Percentiles rank a stretch among this genome's conserved stretches.
Evolutionary conservation across 192 early-diverging fungal genomes (phyloP).

Genomic region (Podila horticola): DNA sequence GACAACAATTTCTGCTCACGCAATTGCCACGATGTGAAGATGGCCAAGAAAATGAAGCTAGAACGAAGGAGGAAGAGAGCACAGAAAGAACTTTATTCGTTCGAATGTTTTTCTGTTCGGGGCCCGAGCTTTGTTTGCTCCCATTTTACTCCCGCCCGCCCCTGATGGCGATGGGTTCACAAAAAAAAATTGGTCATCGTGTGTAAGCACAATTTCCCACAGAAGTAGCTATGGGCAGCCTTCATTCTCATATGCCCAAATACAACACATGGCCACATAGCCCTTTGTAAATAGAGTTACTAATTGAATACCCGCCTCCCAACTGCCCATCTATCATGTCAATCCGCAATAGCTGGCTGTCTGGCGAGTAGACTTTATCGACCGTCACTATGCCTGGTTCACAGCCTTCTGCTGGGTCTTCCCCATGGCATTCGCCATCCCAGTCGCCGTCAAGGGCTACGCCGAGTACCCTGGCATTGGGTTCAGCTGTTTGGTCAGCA

Average conservation of each 20-base stretch:
- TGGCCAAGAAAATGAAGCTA: no score
- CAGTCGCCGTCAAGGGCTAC: constrained; percentile 28
- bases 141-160: no score
- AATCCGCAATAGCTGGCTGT: constrained; percentile 26
- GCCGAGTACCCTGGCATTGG: constrained; percentile 43
- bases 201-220: constrained; percentile 1
- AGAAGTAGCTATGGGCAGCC: background rate
- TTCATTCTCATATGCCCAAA: background rate
- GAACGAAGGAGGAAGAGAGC: no score
- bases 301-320: background rate
- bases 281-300: background rate
- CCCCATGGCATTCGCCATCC: constrained; percentile 41
- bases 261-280: background rate
- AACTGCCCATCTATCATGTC: background rate
- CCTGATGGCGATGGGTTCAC: no score
- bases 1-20: no score
- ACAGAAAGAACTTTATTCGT: no score
- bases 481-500: constrained; percentile 41
- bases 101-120: no score
- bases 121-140: no score
- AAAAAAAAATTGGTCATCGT: background rate
- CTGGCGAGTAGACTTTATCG: constrained; percentile 39
- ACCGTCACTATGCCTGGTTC: constrained; percentile 33
- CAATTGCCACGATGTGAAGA: no score
- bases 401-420: constrained; percentile 42